Evolutionary conservation across 225 moss, liverwort and hornwort genomes (phyloP).

Genomic region (Polytrichum formosum): DNA sequence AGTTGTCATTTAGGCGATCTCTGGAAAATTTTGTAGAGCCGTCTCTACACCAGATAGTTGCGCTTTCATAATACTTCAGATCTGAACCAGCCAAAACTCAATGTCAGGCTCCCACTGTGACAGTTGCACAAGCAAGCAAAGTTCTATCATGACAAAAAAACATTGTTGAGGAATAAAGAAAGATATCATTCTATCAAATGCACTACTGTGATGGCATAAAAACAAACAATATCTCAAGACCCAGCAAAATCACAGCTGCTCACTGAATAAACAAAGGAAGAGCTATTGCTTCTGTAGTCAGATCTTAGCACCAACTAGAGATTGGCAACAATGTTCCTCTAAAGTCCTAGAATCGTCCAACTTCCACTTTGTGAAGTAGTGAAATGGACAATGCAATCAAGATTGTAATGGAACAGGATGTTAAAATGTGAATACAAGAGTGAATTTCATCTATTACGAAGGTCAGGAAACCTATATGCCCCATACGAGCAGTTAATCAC

Average conservation of each 20-base stretch:
- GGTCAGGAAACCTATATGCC: no score
- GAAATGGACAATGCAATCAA: no score
- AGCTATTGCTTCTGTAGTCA: not conserved
- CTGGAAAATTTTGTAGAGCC: slow-evolving; percentile 60
- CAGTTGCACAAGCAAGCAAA: not conserved
- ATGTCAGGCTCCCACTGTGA: slow-evolving; percentile 4
- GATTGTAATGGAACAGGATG: no score
- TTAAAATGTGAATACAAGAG: no score
- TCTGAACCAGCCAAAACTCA: slow-evolving; percentile 42
- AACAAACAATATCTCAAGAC: not conserved
- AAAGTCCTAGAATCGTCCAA: no score
- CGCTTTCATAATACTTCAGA: slow-evolving; percentile 79
- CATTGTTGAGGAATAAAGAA: not conserved
- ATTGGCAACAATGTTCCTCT: no score
- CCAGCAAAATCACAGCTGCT: not conserved
- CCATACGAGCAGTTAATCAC: no score
- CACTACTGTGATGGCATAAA: not conserved
- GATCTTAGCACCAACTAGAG: no score
- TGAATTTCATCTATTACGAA: no score
- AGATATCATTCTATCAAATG: not conserved
- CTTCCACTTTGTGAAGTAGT: no score
- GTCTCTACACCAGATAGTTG: slow-evolving; percentile 80
- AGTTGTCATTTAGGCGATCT: slow-evolving; percentile 89
- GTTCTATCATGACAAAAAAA: not conserved
- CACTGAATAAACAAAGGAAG: not conserved